phyloP scores from a whole-genome alignment of 352 stramenopile species.

The Blastocystis sp. region DNA sequence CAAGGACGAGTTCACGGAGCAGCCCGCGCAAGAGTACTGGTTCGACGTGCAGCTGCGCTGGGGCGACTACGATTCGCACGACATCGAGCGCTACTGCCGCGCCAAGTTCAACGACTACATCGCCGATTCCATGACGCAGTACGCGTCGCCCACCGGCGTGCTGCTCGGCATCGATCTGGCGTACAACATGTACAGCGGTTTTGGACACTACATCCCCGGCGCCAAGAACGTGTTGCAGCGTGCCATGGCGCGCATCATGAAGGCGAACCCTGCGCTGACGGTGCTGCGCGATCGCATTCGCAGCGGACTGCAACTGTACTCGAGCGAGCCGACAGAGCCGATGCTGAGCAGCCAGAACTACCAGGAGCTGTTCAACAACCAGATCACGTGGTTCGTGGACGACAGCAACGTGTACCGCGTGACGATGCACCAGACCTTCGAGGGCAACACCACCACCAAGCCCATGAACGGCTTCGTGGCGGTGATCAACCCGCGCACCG shows the following conservation, averaged over 20 bases:
- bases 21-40: constrained; percentile 99
- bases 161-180: constrained; percentile 93
- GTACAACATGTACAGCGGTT: constrained; percentile 99
- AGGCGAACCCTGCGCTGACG: constrained; percentile 98
- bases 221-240: constrained; percentile 98
- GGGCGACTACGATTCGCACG: constrained; percentile 99
- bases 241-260: constrained; percentile 99
- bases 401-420: constrained; percentile 98
- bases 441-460: constrained; percentile 98
- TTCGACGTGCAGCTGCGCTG: constrained; percentile 98
- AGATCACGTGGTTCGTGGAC: constrained; percentile 99
- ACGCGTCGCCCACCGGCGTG: constrained; percentile 95
- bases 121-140: constrained; percentile 99
- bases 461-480: constrained; percentile 99
- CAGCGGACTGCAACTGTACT: constrained; percentile 98
- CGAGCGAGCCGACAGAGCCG: constrained; percentile 96
- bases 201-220: constrained; percentile 98
- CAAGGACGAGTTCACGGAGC: constrained; percentile 90
- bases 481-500: constrained; percentile 98
- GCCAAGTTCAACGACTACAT: constrained; percentile 99
- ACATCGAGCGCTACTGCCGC: constrained; percentile 96
- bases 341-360: constrained; percentile 99
- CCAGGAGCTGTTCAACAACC: constrained; percentile 97
- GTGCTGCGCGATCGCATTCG: constrained; percentile 97
- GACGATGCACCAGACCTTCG: constrained; percentile 99